phyloP scores from a whole-genome alignment of 1,284 basidiomycete genomes.

The Sanghuangporus sanghuang region DNA sequence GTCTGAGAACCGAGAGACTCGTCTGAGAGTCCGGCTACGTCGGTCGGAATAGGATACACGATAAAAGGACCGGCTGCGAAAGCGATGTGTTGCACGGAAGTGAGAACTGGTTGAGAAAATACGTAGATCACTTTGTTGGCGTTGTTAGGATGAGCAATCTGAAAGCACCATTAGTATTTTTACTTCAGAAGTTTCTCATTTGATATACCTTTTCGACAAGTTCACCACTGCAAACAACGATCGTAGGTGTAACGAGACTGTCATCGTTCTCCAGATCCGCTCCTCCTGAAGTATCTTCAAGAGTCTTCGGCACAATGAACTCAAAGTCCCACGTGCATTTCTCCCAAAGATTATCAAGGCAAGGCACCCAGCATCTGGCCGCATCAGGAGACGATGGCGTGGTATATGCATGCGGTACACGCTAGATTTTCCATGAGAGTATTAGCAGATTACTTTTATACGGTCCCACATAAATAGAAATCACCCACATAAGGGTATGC shows the following conservation, averaged over 20 bases:
- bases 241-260: slow-evolving; percentile 61
- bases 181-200: slow-evolving; percentile 17
- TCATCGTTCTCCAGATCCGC: slow-evolving; percentile 53
- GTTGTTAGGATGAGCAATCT: slow-evolving; percentile 93
- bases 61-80: slow-evolving; percentile 96
- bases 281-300: slow-evolving; percentile 59
- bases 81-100: slow-evolving; percentile 92
- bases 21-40: slow-evolving; percentile 52
- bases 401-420: slow-evolving; percentile 91
- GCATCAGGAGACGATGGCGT: slow-evolving; percentile 86
- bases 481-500: slow-evolving; percentile 79
- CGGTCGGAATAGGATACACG: slow-evolving; percentile 65
- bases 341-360: slow-evolving; percentile 93
- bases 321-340: slow-evolving; percentile 99
- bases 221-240: slow-evolving; percentile 93
- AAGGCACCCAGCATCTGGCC: slow-evolving; percentile 96
- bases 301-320: slow-evolving; percentile 85
- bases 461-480: background rate
- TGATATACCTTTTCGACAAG: slow-evolving; percentile 78
- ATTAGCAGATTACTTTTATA: slow-evolving; percentile 3
- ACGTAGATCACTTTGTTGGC: slow-evolving; percentile 94
- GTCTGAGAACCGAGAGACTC: slow-evolving; percentile 68
- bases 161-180: slow-evolving; percentile 16
- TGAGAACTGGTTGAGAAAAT: slow-evolving; percentile 84
- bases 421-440: slow-evolving; percentile 41